Evolutionary conservation across 306 rosid genomes (phyloP).

Genomic region (Abrus precatorius): DNA sequence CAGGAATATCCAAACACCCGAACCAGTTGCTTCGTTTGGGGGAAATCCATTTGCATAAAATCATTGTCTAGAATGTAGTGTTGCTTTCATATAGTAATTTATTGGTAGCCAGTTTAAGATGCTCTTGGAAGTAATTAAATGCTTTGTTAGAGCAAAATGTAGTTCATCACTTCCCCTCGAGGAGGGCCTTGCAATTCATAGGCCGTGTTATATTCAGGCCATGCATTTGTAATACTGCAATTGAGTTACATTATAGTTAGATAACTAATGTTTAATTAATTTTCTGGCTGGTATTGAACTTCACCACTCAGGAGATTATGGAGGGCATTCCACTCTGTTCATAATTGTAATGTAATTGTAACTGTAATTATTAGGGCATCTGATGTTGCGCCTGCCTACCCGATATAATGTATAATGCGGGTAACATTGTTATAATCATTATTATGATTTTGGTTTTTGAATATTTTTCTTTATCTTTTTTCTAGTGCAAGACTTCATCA

Average conservation of each 20-base stretch:
- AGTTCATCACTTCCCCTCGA: constrained; percentile 39
- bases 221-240: constrained; percentile 27
- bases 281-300: constrained; percentile 19
- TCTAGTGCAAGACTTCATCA: too few species aligned
- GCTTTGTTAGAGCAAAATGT: constrained; percentile 38
- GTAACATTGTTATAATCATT: too few species aligned
- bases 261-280: constrained; percentile 12
- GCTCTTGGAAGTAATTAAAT: constrained; percentile 28
- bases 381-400: background rate
- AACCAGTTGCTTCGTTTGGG: constrained; percentile 74
- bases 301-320: constrained; percentile 4
- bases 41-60: constrained; percentile 93
- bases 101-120: constrained; percentile 32
- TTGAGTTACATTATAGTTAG: constrained; percentile 23
- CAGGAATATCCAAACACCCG: constrained; percentile 75
- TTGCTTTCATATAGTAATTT: constrained; percentile 31
- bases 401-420: background rate
- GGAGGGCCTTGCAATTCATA: constrained; percentile 40
- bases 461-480: too few species aligned
- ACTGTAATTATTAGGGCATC: background rate
- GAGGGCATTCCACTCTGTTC: constrained; percentile 23
- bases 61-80: constrained; percentile 27
- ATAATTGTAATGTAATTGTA: constrained; percentile 21
- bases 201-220: background rate
- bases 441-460: too few species aligned